Conservation (phyloP, 805 yeast species). For the Tanozyma kutaoensis region DNA sequence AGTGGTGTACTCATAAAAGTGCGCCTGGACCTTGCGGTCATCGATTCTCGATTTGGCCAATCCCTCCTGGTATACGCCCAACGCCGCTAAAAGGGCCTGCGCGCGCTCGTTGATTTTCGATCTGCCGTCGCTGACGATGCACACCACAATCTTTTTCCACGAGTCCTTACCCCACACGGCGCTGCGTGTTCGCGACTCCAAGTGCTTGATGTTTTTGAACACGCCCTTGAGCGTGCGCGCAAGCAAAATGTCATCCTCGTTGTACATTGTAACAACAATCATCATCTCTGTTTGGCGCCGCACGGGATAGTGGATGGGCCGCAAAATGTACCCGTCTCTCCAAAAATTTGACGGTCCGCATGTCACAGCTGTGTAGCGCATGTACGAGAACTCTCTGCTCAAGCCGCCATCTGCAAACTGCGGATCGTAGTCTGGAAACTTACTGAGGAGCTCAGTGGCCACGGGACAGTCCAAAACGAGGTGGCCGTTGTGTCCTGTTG, state of each 20-base stretch:
- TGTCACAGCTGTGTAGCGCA: conserved; percentile 54
- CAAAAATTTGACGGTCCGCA: conserved; percentile 68
- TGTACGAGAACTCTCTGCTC: conserved; percentile 42
- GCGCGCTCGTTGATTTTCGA: conserved; percentile 52
- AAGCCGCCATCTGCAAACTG: conserved; percentile 24
- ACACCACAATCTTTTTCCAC: conserved; percentile 52
- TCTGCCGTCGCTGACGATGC: conserved; percentile 52
- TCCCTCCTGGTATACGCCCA: conserved; percentile 58
- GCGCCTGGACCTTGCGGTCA: conserved; percentile 49
- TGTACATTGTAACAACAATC: conserved; percentile 82
- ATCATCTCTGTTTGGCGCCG: conserved; percentile 78
- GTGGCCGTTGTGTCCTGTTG: conserved; percentile 42
- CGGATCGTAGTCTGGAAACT: conserved; percentile 25
- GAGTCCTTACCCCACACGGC: conserved; percentile 36
- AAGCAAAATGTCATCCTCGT: conserved; percentile 71
- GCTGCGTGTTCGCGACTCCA: conserved; percentile 30
- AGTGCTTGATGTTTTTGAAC: conserved; percentile 49
- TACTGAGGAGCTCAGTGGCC: conserved; percentile 40
- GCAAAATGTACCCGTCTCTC: conserved; percentile 52
- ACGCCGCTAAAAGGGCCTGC: conserved; percentile 48
- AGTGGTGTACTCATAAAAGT: conserved; percentile 55
- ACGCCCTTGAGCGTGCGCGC: conserved; percentile 85
- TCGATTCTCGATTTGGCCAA: conserved; percentile 47
- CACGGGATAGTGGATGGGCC: conserved; percentile 67
- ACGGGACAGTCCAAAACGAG: conserved; percentile 84